These are phyloP conservation scores for Colletotrichum gloeosporioides DNA, from an alignment of 2,329 filamentous ascomycete species.

Conservation along the genomic window DNA sequence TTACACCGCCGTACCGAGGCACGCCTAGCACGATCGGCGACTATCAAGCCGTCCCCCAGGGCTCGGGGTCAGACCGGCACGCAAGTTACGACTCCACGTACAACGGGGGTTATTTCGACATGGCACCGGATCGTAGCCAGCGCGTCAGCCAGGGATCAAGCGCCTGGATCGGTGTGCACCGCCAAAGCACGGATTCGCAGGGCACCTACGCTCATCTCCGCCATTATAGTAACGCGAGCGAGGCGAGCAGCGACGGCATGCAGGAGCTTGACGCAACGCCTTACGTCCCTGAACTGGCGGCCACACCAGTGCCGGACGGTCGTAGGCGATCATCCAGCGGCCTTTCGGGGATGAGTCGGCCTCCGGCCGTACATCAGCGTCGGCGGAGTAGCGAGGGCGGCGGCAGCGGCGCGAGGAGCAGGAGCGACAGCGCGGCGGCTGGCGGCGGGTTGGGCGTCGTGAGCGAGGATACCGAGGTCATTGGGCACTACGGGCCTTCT, in stretches of 20 bases:
- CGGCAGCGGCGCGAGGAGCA: slow-evolving; percentile 21
- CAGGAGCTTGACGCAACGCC: slow-evolving; percentile 43
- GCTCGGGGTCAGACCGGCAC: slow-evolving; percentile 28
- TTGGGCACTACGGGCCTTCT: slow-evolving; percentile 49
- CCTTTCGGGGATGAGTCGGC: slow-evolving; percentile 21
- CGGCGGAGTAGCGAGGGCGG: slow-evolving; percentile 30
- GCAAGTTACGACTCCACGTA: slow-evolving; percentile 32
- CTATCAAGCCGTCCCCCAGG: slow-evolving; percentile 20
- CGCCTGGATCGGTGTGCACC: slow-evolving; percentile 25
- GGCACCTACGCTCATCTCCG: slow-evolving; percentile 41
- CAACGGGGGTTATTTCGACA: slow-evolving; percentile 35
- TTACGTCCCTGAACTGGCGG: slow-evolving; percentile 42
- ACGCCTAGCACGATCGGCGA: slow-evolving; percentile 11
- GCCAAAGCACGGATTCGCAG: slow-evolving; percentile 44
- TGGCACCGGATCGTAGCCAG: slow-evolving; percentile 20
- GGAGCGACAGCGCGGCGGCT: slow-evolving; percentile 26
- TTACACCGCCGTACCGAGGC: slow-evolving; percentile 16
- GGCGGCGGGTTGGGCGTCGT: slow-evolving; percentile 34
- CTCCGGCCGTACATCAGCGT: slow-evolving; percentile 28
- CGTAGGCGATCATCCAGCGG: slow-evolving; percentile 33
- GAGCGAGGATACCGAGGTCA: slow-evolving; percentile 49
- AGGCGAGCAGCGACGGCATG: slow-evolving; percentile 40
- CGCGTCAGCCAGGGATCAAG: slow-evolving; percentile 25
- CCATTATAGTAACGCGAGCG: slow-evolving; percentile 49
- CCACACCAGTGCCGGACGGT: slow-evolving; percentile 29